A percentile compares a stretch with the other conserved stretches of the same genome.
These are phyloP conservation scores for Hericium rajendrae DNA, from an alignment of 768 basidiomycete species.

Conservation along the genomic window DNA sequence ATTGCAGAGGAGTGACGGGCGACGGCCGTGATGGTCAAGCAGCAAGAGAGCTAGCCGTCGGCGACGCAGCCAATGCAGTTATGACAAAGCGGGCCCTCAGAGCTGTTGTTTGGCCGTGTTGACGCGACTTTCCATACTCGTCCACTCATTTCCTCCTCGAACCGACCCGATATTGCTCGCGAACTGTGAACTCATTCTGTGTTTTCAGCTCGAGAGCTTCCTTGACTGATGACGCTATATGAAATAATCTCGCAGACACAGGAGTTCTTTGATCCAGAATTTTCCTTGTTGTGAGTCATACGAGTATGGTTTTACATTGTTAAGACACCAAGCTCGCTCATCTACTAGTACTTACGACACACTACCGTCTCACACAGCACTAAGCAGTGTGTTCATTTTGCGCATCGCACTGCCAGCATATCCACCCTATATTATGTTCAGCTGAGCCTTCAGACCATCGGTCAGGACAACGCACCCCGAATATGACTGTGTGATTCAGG, in stretches of 20 bases:
- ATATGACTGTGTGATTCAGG: constrained; percentile 71
- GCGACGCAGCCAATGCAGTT: not conserved
- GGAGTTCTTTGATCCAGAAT: too few relatives aligned
- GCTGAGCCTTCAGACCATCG: too few relatives aligned
- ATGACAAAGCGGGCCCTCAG: not conserved
- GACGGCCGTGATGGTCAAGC: not conserved
- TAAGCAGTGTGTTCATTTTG: constrained; percentile 37
- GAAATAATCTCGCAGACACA: too few relatives aligned
- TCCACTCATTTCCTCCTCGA: not conserved
- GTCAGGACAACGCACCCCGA: constrained; percentile 45
- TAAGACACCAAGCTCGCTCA: not conserved
- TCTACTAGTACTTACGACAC: not conserved
- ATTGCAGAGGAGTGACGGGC: not conserved
- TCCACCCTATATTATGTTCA: constrained; percentile 22
- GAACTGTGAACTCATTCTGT: too few relatives aligned
- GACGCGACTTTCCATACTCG: constrained; percentile 7
- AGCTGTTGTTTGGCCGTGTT: constrained; percentile 4
- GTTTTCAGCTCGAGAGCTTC: too few relatives aligned
- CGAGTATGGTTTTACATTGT: not conserved
- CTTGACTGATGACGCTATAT: too few relatives aligned
- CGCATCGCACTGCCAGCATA: constrained; percentile 46
- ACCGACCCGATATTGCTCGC: not conserved
- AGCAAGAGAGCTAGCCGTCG: not conserved
- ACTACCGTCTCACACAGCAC: constrained; percentile 17
- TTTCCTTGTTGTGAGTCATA: not conserved